Conservation (phyloP, 2,329 filamentous ascomycete species). For the Alternaria viburni region DNA sequence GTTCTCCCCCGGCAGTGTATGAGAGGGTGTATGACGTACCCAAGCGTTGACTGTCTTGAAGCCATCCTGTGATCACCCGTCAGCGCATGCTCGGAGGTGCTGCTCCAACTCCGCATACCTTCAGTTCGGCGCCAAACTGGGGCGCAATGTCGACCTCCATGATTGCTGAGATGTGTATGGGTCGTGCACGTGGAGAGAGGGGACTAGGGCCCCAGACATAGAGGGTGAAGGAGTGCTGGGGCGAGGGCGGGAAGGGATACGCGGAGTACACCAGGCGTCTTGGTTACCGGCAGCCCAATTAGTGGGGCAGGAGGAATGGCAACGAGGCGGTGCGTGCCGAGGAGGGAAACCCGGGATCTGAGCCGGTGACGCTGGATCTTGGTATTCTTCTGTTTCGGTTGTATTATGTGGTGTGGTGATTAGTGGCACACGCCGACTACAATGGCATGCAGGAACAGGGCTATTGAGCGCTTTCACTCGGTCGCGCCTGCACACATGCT, state of each 20-base stretch:
- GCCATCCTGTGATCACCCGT: constrained; percentile 71
- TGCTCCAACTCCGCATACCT: constrained; percentile 63
- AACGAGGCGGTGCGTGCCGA: constrained; percentile 33
- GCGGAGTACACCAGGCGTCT: constrained; percentile 26
- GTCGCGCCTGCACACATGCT: constrained; percentile 7
- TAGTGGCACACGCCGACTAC: neutral
- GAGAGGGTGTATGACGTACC: constrained; percentile 57
- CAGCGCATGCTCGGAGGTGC: constrained; percentile 29
- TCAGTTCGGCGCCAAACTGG: constrained; percentile 91
- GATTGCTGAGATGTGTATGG: constrained; percentile 24
- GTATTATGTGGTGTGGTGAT: neutral
- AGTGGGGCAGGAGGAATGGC: constrained; percentile 38
- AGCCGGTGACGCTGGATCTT: constrained; percentile 15
- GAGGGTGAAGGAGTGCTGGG: constrained; percentile 23
- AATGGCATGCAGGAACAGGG: constrained; percentile 3
- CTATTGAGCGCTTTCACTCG: constrained; percentile 14
- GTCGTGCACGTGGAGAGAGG: constrained; percentile 22
- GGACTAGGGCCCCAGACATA: constrained; percentile 35
- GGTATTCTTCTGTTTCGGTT: neutral
- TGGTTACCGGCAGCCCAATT: constrained; percentile 28
- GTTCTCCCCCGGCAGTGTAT: neutral
- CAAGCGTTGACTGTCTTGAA: constrained; percentile 95
- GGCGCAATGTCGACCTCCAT: constrained; percentile 87
- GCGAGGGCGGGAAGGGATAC: constrained; percentile 26
- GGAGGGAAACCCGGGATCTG: constrained; percentile 28